Conservation (phyloP, 768 basidiomycete genomes). For the Termitomyces sp. region DNA sequence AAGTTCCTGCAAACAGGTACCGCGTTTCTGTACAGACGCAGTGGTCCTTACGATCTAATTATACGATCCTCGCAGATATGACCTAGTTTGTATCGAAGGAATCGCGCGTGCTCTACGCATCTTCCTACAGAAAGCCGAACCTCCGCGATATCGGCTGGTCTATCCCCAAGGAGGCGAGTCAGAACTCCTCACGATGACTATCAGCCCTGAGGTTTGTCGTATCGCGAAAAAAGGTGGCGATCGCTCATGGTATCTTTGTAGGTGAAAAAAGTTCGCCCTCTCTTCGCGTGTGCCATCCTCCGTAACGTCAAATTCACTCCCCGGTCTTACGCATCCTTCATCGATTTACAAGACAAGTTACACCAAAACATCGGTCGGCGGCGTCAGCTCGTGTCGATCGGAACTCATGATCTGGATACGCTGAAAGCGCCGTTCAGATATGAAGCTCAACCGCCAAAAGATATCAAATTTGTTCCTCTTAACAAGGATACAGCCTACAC, state of each 20-base stretch:
- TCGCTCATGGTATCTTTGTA: slow-evolving; percentile 21
- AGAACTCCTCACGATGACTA: slow-evolving; percentile 57
- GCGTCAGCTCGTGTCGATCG: slow-evolving; percentile 90
- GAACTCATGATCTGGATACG: slow-evolving; percentile 95
- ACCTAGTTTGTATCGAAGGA: slow-evolving; percentile 95
- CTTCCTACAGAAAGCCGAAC: slow-evolving; percentile 65
- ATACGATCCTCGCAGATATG: slow-evolving; percentile 59
- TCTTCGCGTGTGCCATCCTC: slow-evolving; percentile 86
- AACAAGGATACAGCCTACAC: slow-evolving; percentile 75
- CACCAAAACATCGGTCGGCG: slow-evolving; percentile 93
- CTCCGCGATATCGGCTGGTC: slow-evolving; percentile 71
- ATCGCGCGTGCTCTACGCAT: slow-evolving; percentile 81
- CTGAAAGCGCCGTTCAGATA: slow-evolving; percentile 85
- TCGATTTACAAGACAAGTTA: slow-evolving; percentile 98
- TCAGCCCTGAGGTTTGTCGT: slow-evolving; percentile 64
- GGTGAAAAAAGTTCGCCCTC: slow-evolving; percentile 82
- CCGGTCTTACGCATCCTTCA: slow-evolving; percentile 91
- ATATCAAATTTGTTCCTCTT: slow-evolving; percentile 90
- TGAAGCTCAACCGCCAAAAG: slow-evolving; percentile 71
- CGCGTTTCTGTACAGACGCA: not conserved
- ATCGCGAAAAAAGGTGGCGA: not conserved
- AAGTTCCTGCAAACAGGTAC: slow-evolving; percentile 95
- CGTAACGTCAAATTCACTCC: slow-evolving; percentile 88
- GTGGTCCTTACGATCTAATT: not conserved
- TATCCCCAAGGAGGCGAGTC: slow-evolving; percentile 65